Percentiles rank a stretch among this genome's conserved stretches.
Evolutionary conservation across 2,329 filamentous ascomycete genomes (phyloP).

Genomic region (Alternaria tenuissima): DNA sequence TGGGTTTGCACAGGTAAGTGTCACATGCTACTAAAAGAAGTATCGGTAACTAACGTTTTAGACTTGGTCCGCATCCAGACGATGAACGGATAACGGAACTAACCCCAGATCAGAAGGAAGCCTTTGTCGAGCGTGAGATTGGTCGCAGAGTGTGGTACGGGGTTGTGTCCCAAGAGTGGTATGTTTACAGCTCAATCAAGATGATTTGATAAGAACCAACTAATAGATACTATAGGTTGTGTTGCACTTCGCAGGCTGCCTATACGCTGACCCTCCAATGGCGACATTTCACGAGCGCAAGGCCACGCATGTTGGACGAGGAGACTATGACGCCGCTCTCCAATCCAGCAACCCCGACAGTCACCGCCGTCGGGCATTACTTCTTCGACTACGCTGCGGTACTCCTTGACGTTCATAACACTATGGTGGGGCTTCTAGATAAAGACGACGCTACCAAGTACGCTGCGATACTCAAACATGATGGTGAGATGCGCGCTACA

Average conservation of each 20-base stretch:
- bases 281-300: slow-evolving; percentile 46
- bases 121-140: slow-evolving; percentile 47
- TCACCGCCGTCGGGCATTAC: slow-evolving; percentile 34
- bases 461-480: slow-evolving; percentile 52
- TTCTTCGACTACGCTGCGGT: slow-evolving; percentile 51
- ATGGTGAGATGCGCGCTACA: slow-evolving; percentile 49
- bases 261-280: slow-evolving; percentile 47
- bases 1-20: slow-evolving; percentile 54
- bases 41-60: slow-evolving; percentile 6
- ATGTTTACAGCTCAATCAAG: background rate
- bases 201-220: background rate
- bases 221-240: slow-evolving; percentile 32
- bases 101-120: slow-evolving; percentile 33
- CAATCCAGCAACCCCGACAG: slow-evolving; percentile 39
- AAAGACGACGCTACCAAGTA: slow-evolving; percentile 47
- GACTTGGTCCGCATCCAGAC: slow-evolving; percentile 38
- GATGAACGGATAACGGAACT: slow-evolving; percentile 29
- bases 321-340: slow-evolving; percentile 37
- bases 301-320: slow-evolving; percentile 50
- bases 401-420: slow-evolving; percentile 52
- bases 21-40: background rate
- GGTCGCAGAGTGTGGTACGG: slow-evolving; percentile 53
- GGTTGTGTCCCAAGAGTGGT: slow-evolving; percentile 55
- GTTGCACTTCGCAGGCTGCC: slow-evolving; percentile 51
- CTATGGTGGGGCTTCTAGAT: slow-evolving; percentile 45